phyloP scores from a whole-genome alignment of 768 basidiomycete genomes.

The Hericium coralloides region DNA sequence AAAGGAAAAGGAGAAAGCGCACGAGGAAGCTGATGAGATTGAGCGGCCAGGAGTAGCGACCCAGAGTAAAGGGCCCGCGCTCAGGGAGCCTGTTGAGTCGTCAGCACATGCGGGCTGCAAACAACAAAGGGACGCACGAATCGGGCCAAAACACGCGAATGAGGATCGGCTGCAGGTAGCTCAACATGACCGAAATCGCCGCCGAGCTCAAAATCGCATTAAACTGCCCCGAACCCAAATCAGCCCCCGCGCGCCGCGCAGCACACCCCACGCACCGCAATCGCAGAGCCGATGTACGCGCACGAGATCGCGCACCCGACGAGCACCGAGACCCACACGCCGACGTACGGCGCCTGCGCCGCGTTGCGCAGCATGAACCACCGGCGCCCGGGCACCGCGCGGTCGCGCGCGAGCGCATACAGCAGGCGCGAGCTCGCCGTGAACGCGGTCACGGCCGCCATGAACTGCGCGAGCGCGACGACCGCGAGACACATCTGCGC shows the following conservation, averaged over 20 bases:
- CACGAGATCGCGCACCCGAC: constrained; percentile 47
- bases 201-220: constrained; percentile 49
- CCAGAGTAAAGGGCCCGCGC: constrained; percentile 43
- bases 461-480: constrained; percentile 40
- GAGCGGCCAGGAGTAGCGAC: constrained; percentile 42
- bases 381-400: constrained; percentile 38
- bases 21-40: constrained; percentile 41
- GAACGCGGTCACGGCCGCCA: constrained; percentile 49
- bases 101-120: constrained; percentile 3
- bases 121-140: constrained; percentile 26
- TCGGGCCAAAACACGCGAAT: constrained; percentile 51
- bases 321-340: constrained; percentile 46
- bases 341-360: constrained; percentile 44
- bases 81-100: constrained; percentile 29
- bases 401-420: constrained; percentile 48
- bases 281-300: constrained; percentile 46
- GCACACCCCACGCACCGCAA: constrained; percentile 33
- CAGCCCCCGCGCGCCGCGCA: not conserved
- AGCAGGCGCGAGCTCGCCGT: constrained; percentile 49
- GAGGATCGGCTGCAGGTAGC: constrained; percentile 48
- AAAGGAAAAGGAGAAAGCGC: constrained; percentile 3
- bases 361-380: constrained; percentile 42
- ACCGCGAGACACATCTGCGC: constrained; percentile 44
- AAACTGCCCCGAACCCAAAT: constrained; percentile 25
- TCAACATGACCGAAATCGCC: constrained; percentile 48